A percentile compares a stretch with the other conserved stretches of the same genome.
Conservation (phyloP, 2,329 filamentous ascomycete species). For the Colletotrichum melonis region DNA sequence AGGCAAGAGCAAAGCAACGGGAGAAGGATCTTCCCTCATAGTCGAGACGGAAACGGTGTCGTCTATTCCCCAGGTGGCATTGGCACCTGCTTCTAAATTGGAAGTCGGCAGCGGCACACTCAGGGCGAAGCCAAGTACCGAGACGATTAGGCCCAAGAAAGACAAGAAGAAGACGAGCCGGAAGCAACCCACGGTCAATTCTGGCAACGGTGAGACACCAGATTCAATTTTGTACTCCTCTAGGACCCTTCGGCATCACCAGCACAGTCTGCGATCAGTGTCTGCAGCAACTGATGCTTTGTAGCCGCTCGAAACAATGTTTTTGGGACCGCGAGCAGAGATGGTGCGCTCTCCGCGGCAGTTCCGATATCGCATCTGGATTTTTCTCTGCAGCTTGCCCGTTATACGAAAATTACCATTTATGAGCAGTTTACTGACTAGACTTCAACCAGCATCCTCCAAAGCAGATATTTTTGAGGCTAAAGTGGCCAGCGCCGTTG, state of each 20-base stretch:
- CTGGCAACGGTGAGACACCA: constrained; percentile 76
- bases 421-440: constrained; percentile 58
- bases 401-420: constrained; percentile 45
- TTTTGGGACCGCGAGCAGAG: constrained; percentile 48
- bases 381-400: not conserved
- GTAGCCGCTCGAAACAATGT: constrained; percentile 48
- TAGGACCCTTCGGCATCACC: constrained; percentile 49
- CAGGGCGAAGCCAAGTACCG: constrained; percentile 88
- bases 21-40: constrained; percentile 89
- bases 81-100: constrained; percentile 73
- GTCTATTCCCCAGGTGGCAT: constrained; percentile 85
- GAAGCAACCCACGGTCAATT: constrained; percentile 78
- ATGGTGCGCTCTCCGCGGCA: constrained; percentile 40
- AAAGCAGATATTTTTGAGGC: constrained; percentile 99
- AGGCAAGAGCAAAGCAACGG: constrained; percentile 72
- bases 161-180: constrained; percentile 85
- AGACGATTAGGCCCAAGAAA: constrained; percentile 95
- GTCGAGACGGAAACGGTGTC: constrained; percentile 97
- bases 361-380: constrained; percentile 24
- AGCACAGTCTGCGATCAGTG: constrained; percentile 52
- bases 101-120: constrained; percentile 78
- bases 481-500: constrained; percentile 94
- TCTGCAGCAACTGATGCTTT: constrained; percentile 44
- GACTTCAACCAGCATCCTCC: constrained; percentile 75
- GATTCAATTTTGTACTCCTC: constrained; percentile 25